Conservation (phyloP, 2,329 filamentous ascomycete species). For the Aspergillus sp. region DNA sequence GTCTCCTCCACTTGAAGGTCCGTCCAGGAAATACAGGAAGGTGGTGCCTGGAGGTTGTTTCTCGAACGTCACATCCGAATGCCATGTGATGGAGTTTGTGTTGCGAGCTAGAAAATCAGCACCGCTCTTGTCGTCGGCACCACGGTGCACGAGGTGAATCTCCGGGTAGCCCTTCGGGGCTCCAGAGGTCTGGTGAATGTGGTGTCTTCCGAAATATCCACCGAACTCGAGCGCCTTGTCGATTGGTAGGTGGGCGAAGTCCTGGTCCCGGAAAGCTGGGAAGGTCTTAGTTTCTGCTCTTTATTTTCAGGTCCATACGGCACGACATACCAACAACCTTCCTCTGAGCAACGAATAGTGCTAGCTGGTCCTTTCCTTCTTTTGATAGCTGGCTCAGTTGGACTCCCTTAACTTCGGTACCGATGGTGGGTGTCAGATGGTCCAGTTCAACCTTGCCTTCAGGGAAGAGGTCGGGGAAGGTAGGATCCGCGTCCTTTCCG, state of each 20-base stretch:
- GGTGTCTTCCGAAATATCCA: constrained; percentile 75
- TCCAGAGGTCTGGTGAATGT: constrained; percentile 78
- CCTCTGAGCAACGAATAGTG: constrained; percentile 47
- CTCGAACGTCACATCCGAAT: constrained; percentile 86
- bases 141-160: constrained; percentile 75
- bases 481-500: constrained; percentile 70
- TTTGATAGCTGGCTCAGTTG: constrained; percentile 68
- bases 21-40: constrained; percentile 84
- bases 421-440: constrained; percentile 71
- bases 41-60: constrained; percentile 85
- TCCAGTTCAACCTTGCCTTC: constrained; percentile 45
- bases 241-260: constrained; percentile 70
- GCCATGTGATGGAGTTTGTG: constrained; percentile 83
- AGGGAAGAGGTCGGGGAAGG: constrained; percentile 67
- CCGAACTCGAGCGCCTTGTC: constrained; percentile 67
- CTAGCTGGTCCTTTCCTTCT: constrained; percentile 73
- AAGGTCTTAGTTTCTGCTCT: background rate
- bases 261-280: constrained; percentile 69
- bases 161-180: constrained; percentile 72
- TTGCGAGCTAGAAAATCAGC: constrained; percentile 65
- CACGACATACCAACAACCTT: constrained; percentile 64
- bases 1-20: constrained; percentile 76
- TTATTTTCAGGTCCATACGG: background rate
- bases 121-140: constrained; percentile 61
- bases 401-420: constrained; percentile 68